phyloP scores from a whole-genome alignment of 257 asterid genomes.

The Euphrasia confusa region DNA sequence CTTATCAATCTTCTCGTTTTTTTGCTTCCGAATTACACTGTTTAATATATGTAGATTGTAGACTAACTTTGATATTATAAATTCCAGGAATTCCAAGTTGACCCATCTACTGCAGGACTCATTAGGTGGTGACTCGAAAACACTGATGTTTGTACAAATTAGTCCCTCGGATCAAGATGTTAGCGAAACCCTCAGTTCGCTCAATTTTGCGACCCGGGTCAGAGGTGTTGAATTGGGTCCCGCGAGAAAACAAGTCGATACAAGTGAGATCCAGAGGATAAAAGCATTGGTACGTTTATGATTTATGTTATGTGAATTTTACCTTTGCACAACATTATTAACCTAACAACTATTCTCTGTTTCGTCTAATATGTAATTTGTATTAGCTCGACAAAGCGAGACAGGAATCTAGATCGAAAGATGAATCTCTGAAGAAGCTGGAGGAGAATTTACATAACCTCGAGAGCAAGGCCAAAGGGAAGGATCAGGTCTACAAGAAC shows the following conservation, averaged over 20 bases:
- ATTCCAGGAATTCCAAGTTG: slow-evolving; percentile 79
- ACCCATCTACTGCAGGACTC: slow-evolving; percentile 97
- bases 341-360: slow-evolving; percentile 7
- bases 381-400: slow-evolving; percentile 74
- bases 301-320: slow-evolving; percentile 13
- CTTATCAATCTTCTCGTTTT: not conserved
- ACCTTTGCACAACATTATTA: not conserved
- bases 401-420: slow-evolving; percentile 69
- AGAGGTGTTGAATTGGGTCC: slow-evolving; percentile 94
- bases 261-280: slow-evolving; percentile 69
- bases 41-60: not conserved
- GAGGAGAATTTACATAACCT: slow-evolving; percentile 73
- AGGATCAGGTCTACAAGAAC: slow-evolving; percentile 63
- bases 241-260: slow-evolving; percentile 68
- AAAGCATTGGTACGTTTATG: slow-evolving; percentile 77
- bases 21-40: not conserved
- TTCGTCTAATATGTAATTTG: not conserved
- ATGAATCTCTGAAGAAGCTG: slow-evolving; percentile 67
- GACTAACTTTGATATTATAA: slow-evolving; percentile 15
- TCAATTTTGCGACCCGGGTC: slow-evolving; percentile 87
- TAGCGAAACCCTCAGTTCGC: slow-evolving; percentile 84
- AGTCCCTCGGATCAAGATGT: slow-evolving; percentile 92
- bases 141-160: slow-evolving; percentile 94
- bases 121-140: slow-evolving; percentile 91
- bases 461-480: slow-evolving; percentile 77